Evolutionary conservation across 306 rosid species (phyloP), one percentile per base, ranked within the genome.

Genomic region (Quercus rubra): DNA sequence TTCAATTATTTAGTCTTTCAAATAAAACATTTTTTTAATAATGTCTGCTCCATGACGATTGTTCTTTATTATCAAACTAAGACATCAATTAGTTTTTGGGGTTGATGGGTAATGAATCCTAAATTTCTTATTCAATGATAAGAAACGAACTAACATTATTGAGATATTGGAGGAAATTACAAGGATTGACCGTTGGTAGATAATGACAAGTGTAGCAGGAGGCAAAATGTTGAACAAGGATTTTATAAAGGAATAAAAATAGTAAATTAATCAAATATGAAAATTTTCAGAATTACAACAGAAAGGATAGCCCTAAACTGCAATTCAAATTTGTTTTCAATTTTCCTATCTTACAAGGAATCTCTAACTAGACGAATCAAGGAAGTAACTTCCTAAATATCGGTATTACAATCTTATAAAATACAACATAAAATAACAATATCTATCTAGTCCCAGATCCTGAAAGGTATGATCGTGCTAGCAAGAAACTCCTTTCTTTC

Each of bases 391-490:
- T 78, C 83, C 86, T 63, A 67, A 58, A 59, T 73, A 31, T 3
- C 2, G 21, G 55, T 55, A 15, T 78, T 43, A 76, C 75, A 76
- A 18, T 28, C 56, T 49, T 35, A 11, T 70, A 55, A 79, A 70
- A 52, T 74, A 46, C 77, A 46, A 62, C 71, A 14, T 17, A 20
- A 14, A 76, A 31, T 28, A 73, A 25, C 17, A 78, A 20, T 49
- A 81, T 82, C 70, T 77, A 83, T 68, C 49, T 78, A 20, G 52
- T 76, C 75, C 61, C 59, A 54, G 86, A 56, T 82, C 78, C 74
- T 25, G 86, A 68, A 71, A 96, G 88, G 78, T 81, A 86, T 70
- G 93, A 82, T 79, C 69, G 80, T 3, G 92, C 97, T 74, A 88
- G 49, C 18, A 59, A 67, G 52, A 90, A 83, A 78, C 15, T 11